These are phyloP conservation scores for Globisporangium spiculum DNA, from an alignment of 352 stramenopile genomes.

Conservation along the genomic window DNA sequence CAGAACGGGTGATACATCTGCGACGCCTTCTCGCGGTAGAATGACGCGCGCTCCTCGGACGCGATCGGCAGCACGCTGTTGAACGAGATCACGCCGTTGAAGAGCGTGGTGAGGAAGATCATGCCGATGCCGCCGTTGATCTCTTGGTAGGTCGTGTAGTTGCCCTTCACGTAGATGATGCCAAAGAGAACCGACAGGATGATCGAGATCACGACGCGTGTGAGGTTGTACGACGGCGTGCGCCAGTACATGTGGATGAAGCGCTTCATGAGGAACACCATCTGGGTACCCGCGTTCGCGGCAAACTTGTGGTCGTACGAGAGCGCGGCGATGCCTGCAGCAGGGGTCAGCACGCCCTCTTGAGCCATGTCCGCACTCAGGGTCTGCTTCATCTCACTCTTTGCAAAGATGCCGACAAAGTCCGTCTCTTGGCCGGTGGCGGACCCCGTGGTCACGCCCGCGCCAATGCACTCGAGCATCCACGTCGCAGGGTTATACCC, in stretches of 20 bases:
- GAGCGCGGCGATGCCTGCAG: constrained; percentile 25
- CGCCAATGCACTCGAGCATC: constrained; percentile 24
- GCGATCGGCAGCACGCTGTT: constrained; percentile 57
- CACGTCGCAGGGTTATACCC: constrained; percentile 36
- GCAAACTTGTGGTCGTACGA: constrained; percentile 46
- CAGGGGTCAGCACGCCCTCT: neutral
- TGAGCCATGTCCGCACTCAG: neutral
- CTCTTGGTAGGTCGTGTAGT: constrained; percentile 23
- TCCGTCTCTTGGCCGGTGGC: neutral
- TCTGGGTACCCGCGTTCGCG: neutral
- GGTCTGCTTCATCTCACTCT: constrained; percentile 3
- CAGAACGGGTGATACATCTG: constrained; percentile 65
- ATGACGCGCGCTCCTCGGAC: constrained; percentile 72
- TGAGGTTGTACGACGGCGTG: neutral
- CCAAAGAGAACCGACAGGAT: constrained; percentile 62
- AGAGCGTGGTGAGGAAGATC: constrained; percentile 67
- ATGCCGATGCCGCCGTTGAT: constrained; percentile 38
- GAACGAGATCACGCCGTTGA: constrained; percentile 58
- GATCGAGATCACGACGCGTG: constrained; percentile 24
- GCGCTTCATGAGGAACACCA: constrained; percentile 24
- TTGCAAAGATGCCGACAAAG: neutral
- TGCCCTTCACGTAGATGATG: constrained; percentile 39
- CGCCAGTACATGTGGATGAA: constrained; percentile 21
- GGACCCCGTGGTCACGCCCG: constrained; percentile 33
- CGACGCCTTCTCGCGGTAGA: constrained; percentile 76